Percentiles rank a stretch among this genome's conserved stretches.
These are phyloP conservation scores for Gremmenia infestans DNA, from an alignment of 2,329 filamentous ascomycete genomes.

Conservation along the genomic window DNA sequence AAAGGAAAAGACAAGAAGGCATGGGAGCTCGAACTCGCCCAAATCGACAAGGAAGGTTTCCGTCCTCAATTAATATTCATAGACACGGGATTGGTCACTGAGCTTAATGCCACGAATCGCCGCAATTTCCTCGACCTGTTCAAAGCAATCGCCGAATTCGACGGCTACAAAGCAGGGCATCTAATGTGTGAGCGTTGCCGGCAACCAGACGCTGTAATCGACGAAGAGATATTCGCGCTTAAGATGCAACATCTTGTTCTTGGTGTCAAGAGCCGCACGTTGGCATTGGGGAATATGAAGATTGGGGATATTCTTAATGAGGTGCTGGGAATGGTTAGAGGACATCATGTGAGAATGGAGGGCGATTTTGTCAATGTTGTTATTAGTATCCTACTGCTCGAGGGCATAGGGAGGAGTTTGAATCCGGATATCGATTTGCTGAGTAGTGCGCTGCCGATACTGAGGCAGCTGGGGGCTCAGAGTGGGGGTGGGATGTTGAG, in stretches of 20 bases:
- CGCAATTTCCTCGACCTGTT: conserved; percentile 93
- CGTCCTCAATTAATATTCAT: conserved; percentile 95
- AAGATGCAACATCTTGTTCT: conserved; percentile 97
- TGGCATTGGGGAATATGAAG: conserved; percentile 89
- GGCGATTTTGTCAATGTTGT: conserved; percentile 99
- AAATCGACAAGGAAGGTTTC: conserved; percentile 83
- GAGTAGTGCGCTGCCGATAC: conserved; percentile 78
- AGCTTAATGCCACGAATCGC: conserved; percentile 82
- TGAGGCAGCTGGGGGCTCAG: conserved; percentile 80
- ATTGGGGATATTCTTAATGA: conserved; percentile 93
- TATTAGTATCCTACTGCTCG: conserved; percentile 85
- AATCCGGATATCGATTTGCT: conserved; percentile 87
- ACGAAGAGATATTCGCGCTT: conserved; percentile 84
- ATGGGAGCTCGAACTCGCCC: conserved; percentile 69
- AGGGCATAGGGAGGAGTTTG: conserved; percentile 85
- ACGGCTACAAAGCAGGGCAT: conserved; percentile 90
- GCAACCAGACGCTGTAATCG: conserved; percentile 83
- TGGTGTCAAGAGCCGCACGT: conserved; percentile 81
- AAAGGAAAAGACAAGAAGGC: conserved; percentile 55
- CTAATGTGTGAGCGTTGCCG: conserved; percentile 95
- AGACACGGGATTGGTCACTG: conserved; percentile 90
- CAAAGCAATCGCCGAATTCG: conserved; percentile 91
- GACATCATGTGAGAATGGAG: conserved; percentile 89
- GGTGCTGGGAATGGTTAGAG: conserved; percentile 84
- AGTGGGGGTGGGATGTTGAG: conserved; percentile 65